A percentile compares a stretch with the other conserved stretches of the same genome.
Evolutionary conservation across 202 grass and related monocot species (phyloP).

Genomic region (Elaeis oleifera): DNA sequence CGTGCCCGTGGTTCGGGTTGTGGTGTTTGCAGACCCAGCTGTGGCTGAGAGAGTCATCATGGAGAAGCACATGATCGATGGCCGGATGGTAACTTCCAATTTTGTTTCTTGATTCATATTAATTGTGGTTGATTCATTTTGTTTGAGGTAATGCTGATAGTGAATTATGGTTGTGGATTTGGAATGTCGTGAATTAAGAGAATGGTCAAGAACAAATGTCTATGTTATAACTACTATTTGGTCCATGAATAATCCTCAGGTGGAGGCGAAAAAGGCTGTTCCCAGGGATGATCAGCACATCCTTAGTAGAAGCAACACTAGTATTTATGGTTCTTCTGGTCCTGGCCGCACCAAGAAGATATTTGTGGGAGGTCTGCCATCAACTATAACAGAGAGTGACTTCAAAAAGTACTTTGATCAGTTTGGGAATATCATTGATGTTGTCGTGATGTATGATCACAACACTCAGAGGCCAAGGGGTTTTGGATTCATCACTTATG

Average conservation of each 20-base stretch:
- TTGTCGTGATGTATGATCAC: slow-evolving; percentile 25
- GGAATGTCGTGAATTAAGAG: background rate
- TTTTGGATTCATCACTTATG: slow-evolving; percentile 23
- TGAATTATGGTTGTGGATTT: background rate
- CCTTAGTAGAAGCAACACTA: slow-evolving; percentile 2
- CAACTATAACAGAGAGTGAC: slow-evolving; percentile 14
- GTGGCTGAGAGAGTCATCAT: slow-evolving; percentile 16
- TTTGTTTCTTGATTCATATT: no score
- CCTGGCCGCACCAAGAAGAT: slow-evolving; percentile 21
- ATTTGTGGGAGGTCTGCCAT: slow-evolving; percentile 16
- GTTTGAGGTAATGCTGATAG: background rate
- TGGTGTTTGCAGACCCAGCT: slow-evolving; percentile 13
- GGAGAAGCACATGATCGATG: slow-evolving; percentile 20
- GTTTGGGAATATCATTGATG: slow-evolving; percentile 13
- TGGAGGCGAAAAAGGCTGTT: slow-evolving; percentile 23
- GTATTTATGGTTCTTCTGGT: slow-evolving; percentile 15
- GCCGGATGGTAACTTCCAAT: slow-evolving; percentile 6
- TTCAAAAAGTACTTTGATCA: slow-evolving; percentile 28
- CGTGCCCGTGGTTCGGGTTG: slow-evolving; percentile 16
- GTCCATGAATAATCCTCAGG: slow-evolving; percentile 4
- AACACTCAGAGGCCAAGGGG: slow-evolving; percentile 23
- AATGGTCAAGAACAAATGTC: background rate
- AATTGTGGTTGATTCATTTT: background rate
- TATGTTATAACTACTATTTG: background rate
- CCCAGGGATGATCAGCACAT: slow-evolving; percentile 23